These are phyloP conservation scores for Dendrobium catenatum DNA, from an alignment of 106 monocot genomes.

Conservation along the genomic window DNA sequence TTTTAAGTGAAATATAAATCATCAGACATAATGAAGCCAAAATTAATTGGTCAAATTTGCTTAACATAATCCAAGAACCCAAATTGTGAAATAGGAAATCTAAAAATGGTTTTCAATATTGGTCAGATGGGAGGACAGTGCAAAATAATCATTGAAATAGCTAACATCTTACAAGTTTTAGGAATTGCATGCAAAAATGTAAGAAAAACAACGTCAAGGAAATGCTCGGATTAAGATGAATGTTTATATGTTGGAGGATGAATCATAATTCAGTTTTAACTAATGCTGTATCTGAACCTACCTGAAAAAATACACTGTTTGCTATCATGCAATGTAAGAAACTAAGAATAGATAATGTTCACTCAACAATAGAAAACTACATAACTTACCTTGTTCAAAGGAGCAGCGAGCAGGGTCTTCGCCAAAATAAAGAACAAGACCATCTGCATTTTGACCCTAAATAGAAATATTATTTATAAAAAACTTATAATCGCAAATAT, in stretches of 20 bases:
- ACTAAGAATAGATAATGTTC: neutral
- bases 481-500: neutral
- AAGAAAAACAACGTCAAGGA: neutral
- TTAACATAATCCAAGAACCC: no score
- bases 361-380: neutral
- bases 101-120: no score
- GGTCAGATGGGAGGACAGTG: no score
- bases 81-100: no score
- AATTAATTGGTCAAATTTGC: no score
- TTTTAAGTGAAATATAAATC: neutral
- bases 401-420: slow-evolving; percentile 75
- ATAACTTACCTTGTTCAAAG: slow-evolving; percentile 72
- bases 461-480: neutral
- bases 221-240: neutral
- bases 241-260: neutral
- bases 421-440: slow-evolving; percentile 84
- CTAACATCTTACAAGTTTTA: no score
- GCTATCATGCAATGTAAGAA: neutral
- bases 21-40: no score
- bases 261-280: neutral
- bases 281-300: neutral
- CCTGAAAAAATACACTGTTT: neutral
- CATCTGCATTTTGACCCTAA: slow-evolving; percentile 83
- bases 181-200: no score
- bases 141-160: no score